These are phyloP conservation scores for Castanospermum australe DNA, from an alignment of 306 rosid genomes.

Conservation along the genomic window DNA sequence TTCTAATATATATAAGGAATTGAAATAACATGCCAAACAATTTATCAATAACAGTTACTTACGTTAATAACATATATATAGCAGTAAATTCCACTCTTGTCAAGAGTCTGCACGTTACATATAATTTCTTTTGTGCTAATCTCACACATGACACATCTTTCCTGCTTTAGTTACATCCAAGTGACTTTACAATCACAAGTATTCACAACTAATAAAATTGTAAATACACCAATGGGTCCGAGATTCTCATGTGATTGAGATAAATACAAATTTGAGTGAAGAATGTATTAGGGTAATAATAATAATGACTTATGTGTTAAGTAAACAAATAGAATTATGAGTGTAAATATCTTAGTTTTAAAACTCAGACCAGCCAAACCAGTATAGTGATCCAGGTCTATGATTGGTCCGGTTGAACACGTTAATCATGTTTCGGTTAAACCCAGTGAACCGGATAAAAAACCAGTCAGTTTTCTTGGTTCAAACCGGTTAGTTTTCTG, in stretches of 20 bases:
- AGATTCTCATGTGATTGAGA: not conserved
- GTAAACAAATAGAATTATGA: not conserved
- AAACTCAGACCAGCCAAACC: no score
- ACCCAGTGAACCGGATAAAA: no score
- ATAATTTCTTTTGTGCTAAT: not conserved
- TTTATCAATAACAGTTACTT: not conserved
- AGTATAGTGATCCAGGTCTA: no score
- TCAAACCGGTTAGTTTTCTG: no score
- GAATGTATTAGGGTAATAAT: not conserved
- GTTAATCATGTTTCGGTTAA: no score
- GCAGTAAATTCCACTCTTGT: not conserved
- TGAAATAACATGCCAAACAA: not conserved
- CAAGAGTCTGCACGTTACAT: not conserved
- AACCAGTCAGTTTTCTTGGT: no score
- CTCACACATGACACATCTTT: not conserved
- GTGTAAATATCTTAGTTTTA: no score
- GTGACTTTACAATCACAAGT: not conserved
- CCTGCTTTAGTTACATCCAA: not conserved
- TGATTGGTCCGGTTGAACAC: no score
- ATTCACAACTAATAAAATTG: not conserved
- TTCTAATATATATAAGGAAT: not conserved
- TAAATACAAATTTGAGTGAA: not conserved
- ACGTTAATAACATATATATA: not conserved
- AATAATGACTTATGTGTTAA: not conserved
- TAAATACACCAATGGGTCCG: not conserved